Evolutionary conservation across 1,284 basidiomycete genomes (phyloP), one percentile per base, ranked within the genome.

Genomic region (Thecaphora thlaspeos): DNA sequence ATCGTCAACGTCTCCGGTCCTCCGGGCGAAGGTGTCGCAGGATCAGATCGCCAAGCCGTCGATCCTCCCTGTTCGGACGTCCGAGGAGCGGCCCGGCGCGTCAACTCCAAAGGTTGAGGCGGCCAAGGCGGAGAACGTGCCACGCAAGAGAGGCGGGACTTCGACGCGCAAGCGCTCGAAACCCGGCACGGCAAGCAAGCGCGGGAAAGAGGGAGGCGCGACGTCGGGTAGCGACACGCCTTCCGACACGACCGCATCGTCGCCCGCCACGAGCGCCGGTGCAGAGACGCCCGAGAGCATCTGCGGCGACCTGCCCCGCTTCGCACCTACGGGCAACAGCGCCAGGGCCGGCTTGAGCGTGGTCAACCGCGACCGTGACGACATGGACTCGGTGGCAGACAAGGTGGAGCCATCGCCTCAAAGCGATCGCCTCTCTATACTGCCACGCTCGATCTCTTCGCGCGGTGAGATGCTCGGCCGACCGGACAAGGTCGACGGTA

Each of bases 21-120:
- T 66, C 14, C 59, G 47, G 36, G 52, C 63, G 21, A 48, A 61
- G 18, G 49, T 49, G 9, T 53, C 55, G 14, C 46, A 51, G 9
- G 52, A 58, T 1, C 46, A 55, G 15, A 46, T 66, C 9, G 36
- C 41, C 39, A 17, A 11, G 5, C 26, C 26, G 11, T n/a, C n/a
- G n/a, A 5, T 28, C 26, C 7, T 28, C 26, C 26, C 5, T 11
- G 11, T 7, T 11, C 26, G 26, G 11, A 7, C 26, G 26, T 5
- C 26, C 26, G 11, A 28, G 26, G 26, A 28, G 26, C 26, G 26
- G 11, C 5, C 11, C 12, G 12, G n/a, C 39, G 12, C 12, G 15
- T 41, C 39, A n/a, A 43, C 4, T n/a, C 12, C 17, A 43, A 17
- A 22, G 15, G 30, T n/a, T n/a, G n/a, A n/a, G n/a, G n/a, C n/a